Base-by-base conservation (phyloP, 2,329 filamentous ascomycete species). In the Paraphoma chrysanthemicola region DNA sequence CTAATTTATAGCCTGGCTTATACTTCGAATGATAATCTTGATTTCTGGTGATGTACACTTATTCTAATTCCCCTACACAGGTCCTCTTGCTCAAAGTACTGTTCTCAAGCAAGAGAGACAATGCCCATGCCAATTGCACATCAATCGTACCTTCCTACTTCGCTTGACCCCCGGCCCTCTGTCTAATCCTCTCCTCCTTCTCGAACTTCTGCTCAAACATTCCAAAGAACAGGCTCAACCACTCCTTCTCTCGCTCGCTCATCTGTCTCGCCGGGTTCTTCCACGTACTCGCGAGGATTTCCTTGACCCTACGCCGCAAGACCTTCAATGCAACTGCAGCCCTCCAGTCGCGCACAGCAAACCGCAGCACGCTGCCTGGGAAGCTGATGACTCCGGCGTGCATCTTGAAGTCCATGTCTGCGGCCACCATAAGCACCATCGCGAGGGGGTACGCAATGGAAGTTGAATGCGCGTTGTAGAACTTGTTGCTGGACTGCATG, bases 311-410 rank as follows among this genome's bases (percentile, higher is more conserved):
- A 1, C 83, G 81, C 17, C 92, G 86, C 51, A 98, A 80, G 6
- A 88, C 86, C 78, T 97, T 97, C 70, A 99, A 80, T n/a, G 90
- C 93, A 36, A 97, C 85, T 83, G 95, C 89, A 0, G 89, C 89
- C 78, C 93, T 96, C 93, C 94, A 98, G 72, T 96, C 91, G 4
- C 88, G 85, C 0, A 96, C 85, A 18, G 90, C 86, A 73, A 98
- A 97, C 47, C 92, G 86, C 47, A 94, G 85, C 30, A 93, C 86
- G 73, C 97, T 96, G 44, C 92, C 90, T 72, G 97, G 95, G 44
- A 99, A 84, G 17, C 92, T 85, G 41, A 97, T 84, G 2, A 97
- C 90, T 12, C 95, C 95, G 0, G 93, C 87, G 72, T 92, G 96
- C 81, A 97, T 86, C 85, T 94, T 93, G 69, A 92, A 94, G 54